phyloP scores from a whole-genome alignment of 768 basidiomycete species.

The Sarcomyxa edulis region DNA sequence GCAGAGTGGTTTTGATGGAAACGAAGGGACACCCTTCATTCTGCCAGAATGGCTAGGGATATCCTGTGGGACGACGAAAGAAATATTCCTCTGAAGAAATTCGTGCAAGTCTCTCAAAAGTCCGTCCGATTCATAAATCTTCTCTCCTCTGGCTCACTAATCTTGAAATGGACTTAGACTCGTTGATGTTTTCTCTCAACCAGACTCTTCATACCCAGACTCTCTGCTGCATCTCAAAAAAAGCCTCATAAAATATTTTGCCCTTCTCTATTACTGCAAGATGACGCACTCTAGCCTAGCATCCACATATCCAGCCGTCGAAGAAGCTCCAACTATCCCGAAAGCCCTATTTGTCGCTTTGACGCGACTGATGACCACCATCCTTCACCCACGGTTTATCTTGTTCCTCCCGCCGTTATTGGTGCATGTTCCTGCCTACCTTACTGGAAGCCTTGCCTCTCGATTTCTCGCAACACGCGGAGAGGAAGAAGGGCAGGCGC shows the following conservation, averaged over 20 bases:
- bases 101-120: conserved; percentile 54
- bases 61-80: conserved; percentile 50
- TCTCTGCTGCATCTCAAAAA: conserved; percentile 28
- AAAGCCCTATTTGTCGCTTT: conserved; percentile 16
- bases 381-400: conserved; percentile 37
- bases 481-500: conserved; percentile 66
- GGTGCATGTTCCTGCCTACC: conserved; percentile 54
- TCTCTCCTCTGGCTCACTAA: conserved; percentile 23
- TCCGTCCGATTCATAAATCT: conserved; percentile 27
- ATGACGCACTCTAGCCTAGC: conserved; percentile 46
- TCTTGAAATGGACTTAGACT: conserved; percentile 14
- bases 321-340: conserved; percentile 23
- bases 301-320: conserved; percentile 2
- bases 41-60: conserved; percentile 50
- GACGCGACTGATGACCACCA: conserved; percentile 23
- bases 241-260: conserved; percentile 49
- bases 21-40: conserved; percentile 55
- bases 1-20: too few relatives aligned
- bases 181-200: conserved; percentile 14
- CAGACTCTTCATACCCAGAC: conserved; percentile 7
- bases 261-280: conserved; percentile 44
- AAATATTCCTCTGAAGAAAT: conserved; percentile 40
- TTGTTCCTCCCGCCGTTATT: conserved; percentile 41
- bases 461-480: conserved; percentile 36
- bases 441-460: conserved; percentile 38